Base-by-base conservation (phyloP, 2,329 filamentous ascomycete genomes). In the Seiridium cupressi region DNA sequence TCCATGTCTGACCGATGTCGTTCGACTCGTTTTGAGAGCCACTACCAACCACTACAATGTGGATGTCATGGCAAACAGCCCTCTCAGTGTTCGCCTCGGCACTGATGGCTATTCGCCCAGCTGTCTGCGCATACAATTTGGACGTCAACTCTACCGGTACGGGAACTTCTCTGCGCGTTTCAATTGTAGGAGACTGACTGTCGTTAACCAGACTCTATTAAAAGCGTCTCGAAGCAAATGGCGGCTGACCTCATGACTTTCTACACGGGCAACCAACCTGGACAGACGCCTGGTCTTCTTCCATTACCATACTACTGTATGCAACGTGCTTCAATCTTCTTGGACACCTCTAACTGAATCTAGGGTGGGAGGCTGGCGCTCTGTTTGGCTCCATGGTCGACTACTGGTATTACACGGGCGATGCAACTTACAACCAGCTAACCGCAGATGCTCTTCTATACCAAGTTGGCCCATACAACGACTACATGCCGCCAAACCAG, bases 351-450 rank as follows among this genome's bases (percentile, higher is more conserved):
- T 46, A 18, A 57, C n/a, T 34, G 31, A 36, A 7, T 13, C 35
- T 36, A 85, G 82, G 83, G 83, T 93, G 87, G 91, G 89, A 90
- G 75, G 89, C 81, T 9, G 90, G 90, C 57, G 89, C 89, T 60
- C 86, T 93, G 79, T 81, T 88, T 74, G 85, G 84, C 31, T 80
- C 89, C 2, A 77, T 95, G 63, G 81, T 96, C 57, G 90, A 95
- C 68, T 95, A 95, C 73, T 96, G 91, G 90, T 90, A 88, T 70
- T 91, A 92, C 71, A 94, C 91, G 0, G 88, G 87, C 26, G 90
- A 94, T 69, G 76, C 81, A 3, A 81, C 82, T 40, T 95, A 90
- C 76, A 93, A 93, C 70, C 77, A 87, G 13, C 76, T 91, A 47
- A 84, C 86, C 13, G 82, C 81, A 42, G 80, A 90, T 64, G 92